These are phyloP conservation scores for Zizania palustris DNA, from an alignment of 202 grass and related monocot genomes.

Conservation along the genomic window DNA sequence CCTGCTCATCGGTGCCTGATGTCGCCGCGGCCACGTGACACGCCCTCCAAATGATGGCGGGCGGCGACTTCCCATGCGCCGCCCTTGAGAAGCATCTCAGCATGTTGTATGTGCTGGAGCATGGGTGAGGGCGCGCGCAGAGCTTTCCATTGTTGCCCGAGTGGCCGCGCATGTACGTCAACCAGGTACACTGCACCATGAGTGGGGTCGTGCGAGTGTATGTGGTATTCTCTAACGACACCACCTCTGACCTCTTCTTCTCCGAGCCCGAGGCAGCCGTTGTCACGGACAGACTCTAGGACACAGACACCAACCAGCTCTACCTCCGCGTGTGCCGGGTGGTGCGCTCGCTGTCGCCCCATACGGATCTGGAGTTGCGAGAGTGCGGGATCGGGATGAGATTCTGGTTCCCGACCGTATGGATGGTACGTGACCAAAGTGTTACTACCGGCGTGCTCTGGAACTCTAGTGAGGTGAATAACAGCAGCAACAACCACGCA, in stretches of 20 bases:
- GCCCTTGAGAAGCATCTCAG: neutral
- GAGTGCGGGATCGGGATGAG: constrained; percentile 57
- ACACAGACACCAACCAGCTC: constrained; percentile 18
- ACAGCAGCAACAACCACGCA: neutral
- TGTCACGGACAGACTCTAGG: constrained; percentile 67
- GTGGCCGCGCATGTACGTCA: constrained; percentile 33
- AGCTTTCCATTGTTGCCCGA: neutral
- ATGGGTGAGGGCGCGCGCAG: neutral
- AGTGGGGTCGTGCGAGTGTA: constrained; percentile 38
- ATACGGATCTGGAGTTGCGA: neutral
- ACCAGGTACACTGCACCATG: constrained; percentile 42
- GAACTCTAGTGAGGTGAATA: constrained; percentile 23
- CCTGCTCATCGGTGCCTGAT: neutral
- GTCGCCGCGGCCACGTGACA: neutral
- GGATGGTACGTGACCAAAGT: constrained; percentile 48
- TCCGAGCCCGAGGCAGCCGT: constrained; percentile 29
- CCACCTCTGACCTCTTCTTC: neutral
- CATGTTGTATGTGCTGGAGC: constrained; percentile 26
- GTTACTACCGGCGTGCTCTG: constrained; percentile 45
- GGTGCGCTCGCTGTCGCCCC: neutral
- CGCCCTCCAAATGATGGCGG: neutral
- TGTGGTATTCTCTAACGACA: constrained; percentile 49
- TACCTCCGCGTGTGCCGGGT: constrained; percentile 59
- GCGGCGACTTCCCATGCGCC: neutral
- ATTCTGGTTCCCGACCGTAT: constrained; percentile 62